Percentiles rank a stretch among this genome's conserved stretches.
Conservation (phyloP, 1,139 yeast species). For the Magnusiomyces clavatus region DNA sequence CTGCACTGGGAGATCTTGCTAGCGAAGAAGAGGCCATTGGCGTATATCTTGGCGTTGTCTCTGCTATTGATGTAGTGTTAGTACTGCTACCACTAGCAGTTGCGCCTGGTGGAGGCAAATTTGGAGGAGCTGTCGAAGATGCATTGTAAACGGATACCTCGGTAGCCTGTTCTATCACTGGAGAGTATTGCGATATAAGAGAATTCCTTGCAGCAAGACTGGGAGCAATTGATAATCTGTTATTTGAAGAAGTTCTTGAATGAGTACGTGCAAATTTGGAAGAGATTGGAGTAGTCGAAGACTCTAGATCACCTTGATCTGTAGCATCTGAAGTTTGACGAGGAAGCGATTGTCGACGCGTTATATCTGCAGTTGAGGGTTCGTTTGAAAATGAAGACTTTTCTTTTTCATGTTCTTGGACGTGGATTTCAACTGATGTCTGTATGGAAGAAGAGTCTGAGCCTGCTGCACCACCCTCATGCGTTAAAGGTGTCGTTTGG, state of each 20-base stretch:
- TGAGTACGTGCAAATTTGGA: not conserved
- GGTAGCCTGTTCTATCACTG: constrained; percentile 18
- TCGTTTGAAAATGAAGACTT: not conserved
- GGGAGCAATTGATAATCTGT: constrained; percentile 12
- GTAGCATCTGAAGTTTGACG: too few relatives aligned
- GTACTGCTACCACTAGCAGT: not conserved
- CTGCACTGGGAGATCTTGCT: not conserved
- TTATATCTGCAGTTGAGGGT: too few relatives aligned
- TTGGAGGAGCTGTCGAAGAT: not conserved
- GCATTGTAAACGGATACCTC: constrained; percentile 9
- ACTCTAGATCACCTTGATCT: too few relatives aligned
- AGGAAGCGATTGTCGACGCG: too few relatives aligned
- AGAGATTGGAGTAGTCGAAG: not conserved
- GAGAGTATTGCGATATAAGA: constrained; percentile 16
- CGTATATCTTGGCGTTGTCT: not conserved
- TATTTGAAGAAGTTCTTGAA: not conserved
- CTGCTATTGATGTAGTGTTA: not conserved
- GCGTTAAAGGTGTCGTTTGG: not conserved
- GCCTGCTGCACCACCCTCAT: not conserved
- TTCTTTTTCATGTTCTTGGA: not conserved
- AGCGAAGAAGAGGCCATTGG: not conserved
- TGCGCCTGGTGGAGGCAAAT: not conserved
- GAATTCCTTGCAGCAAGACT: constrained; percentile 14
- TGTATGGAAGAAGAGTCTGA: constrained; percentile 2
- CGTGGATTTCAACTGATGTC: not conserved